phyloP scores from a whole-genome alignment of 1,284 basidiomycete species.

The Fomitopsis schrenkii region DNA sequence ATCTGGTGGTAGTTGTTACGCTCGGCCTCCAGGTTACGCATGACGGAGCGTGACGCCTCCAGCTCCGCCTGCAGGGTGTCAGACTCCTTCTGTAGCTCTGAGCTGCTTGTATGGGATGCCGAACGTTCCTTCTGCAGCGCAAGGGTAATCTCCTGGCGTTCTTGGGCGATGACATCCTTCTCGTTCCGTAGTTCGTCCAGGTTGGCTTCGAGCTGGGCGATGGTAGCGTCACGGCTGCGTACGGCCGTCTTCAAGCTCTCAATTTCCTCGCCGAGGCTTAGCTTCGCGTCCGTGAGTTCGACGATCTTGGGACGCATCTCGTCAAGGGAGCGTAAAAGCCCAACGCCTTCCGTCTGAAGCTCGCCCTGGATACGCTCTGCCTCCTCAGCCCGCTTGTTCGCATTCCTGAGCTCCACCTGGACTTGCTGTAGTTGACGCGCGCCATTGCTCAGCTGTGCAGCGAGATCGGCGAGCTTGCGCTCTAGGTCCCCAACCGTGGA shows the following conservation, averaged over 20 bases:
- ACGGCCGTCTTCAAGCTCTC: conserved; percentile 51
- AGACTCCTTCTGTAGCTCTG: conserved; percentile 62
- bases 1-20: conserved; percentile 52
- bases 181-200: conserved; percentile 50
- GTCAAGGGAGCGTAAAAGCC: conserved; percentile 70
- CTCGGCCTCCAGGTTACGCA: conserved; percentile 56
- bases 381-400: conserved; percentile 65
- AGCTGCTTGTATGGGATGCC: conserved; percentile 41
- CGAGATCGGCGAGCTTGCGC: conserved; percentile 52
- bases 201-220: conserved; percentile 56
- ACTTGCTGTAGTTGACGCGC: conserved; percentile 55
- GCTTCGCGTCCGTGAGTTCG: conserved; percentile 66
- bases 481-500: conserved; percentile 47
- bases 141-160: conserved; percentile 37
- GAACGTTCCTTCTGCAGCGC: conserved; percentile 48
- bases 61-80: conserved; percentile 60
- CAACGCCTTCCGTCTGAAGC: conserved; percentile 68
- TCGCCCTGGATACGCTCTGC: conserved; percentile 67
- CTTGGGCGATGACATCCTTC: conserved; percentile 40
- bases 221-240: conserved; percentile 49
- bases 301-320: conserved; percentile 84
- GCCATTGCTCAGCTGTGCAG: conserved; percentile 46
- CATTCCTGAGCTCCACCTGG: conserved; percentile 57
- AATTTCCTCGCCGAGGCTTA: conserved; percentile 61
- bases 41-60: conserved; percentile 43